Base-by-base conservation (phyloP, 352 stramenopile genomes). In the Phytophthora cajani region DNA sequence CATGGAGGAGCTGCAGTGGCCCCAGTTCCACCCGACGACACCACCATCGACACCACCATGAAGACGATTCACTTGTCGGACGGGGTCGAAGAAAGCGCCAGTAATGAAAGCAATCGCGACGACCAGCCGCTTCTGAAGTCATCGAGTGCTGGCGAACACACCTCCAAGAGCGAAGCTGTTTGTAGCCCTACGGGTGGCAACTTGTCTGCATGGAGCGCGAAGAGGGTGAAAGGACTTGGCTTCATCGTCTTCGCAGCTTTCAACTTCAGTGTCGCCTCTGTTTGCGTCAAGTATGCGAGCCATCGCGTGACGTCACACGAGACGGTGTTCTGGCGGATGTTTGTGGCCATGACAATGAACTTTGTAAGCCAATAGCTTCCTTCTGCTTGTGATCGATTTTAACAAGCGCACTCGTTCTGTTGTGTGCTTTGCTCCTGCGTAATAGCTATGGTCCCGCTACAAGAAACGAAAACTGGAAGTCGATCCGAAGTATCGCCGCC, bases 181-280 rank as follows among this genome's bases (percentile, higher is more conserved):
- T 14, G 46, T 7, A 11, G 23, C 8, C 12, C 49, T 55, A 6
- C 49, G 23, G 23, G 49, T 11, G 21, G 3, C 21, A 55, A 55
- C n/a, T 10, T 3, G 12, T 32, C 49, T 32, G 12, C 12, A 8
- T 55, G 49, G 49, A 55, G 49, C 16, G 12, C 6, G 23, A 38
- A 55, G 23, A 23, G 49, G 14, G 49, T 55, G 14, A n/a, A 55
- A 38, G 49, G 49, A 21, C 49, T 55, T 5, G 49, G 21, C 0
- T 55, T 55, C 25, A 55, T 55, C 23, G 49, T 55, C 14, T 55
- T 55, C 33, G 49, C 49, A 36, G 49, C 49, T 36, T 55, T 55
- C 12, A 55, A 55, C 49, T 55, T 55, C 49, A 55, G 49, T 16
- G 23, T 55, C 14, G 23, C 49, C 11, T 55, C 49, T 9, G 14